phyloP scores from a whole-genome alignment of 1,284 basidiomycete genomes.

The Pseudozyma hubeiensis region DNA sequence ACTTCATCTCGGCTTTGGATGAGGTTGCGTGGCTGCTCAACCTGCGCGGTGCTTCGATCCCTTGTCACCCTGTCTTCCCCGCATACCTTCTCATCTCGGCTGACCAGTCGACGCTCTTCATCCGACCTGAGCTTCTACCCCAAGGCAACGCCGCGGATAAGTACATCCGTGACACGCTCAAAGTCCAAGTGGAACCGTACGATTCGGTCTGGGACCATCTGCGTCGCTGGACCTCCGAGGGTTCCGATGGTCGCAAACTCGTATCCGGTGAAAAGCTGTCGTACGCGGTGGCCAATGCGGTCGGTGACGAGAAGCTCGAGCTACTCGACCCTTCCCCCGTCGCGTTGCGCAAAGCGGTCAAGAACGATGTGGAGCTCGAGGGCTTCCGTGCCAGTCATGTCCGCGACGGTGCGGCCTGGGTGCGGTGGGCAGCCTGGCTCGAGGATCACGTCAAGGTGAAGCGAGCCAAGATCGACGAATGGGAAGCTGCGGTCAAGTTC shows the following conservation, averaged over 20 bases:
- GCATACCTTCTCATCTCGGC: slow-evolving; percentile 55
- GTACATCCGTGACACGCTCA: slow-evolving; percentile 42
- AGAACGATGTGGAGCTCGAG: slow-evolving; percentile 61
- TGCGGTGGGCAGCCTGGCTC: slow-evolving; percentile 66
- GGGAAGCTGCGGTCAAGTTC: slow-evolving; percentile 55
- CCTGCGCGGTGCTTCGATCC: slow-evolving; percentile 62
- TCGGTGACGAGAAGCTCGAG: slow-evolving; percentile 42
- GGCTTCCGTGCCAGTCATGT: slow-evolving; percentile 60
- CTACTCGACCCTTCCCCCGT: slow-evolving; percentile 46
- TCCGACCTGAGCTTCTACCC: slow-evolving; percentile 44
- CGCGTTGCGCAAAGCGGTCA: slow-evolving; percentile 60
- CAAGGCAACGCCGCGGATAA: slow-evolving; percentile 25
- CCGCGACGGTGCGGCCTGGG: slow-evolving; percentile 66
- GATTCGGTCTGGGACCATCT: slow-evolving; percentile 51
- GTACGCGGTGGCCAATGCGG: slow-evolving; percentile 56
- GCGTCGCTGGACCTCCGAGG: slow-evolving; percentile 31
- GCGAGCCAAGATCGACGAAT: slow-evolving; percentile 49
- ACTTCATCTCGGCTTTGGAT: slow-evolving; percentile 60
- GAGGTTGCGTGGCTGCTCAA: slow-evolving; percentile 66
- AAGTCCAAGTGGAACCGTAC: slow-evolving; percentile 42
- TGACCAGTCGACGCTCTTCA: slow-evolving; percentile 49
- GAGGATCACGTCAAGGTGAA: slow-evolving; percentile 56
- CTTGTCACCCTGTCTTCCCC: slow-evolving; percentile 63
- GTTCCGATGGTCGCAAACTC: slow-evolving; percentile 32
- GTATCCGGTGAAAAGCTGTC: slow-evolving; percentile 56